These are phyloP conservation scores for Lepiota venenata DNA, from an alignment of 768 basidiomycete genomes.

Conservation along the genomic window DNA sequence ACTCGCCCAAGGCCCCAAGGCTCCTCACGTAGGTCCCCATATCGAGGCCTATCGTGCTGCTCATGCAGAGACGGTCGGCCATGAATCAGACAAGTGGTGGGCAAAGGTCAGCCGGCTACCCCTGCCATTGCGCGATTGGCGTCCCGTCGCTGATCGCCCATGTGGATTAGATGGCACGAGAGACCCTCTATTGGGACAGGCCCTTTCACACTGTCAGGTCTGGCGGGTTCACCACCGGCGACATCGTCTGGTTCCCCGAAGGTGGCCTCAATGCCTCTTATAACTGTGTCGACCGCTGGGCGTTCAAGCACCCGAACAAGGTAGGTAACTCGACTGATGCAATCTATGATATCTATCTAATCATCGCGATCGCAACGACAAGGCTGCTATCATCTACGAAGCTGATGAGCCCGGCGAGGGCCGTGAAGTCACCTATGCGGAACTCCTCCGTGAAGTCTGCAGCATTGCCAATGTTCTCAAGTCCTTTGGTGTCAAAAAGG, in stretches of 20 bases:
- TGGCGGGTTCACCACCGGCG: slow-evolving; percentile 81
- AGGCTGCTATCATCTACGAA: slow-evolving; percentile 98
- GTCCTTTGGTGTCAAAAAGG: slow-evolving; percentile 87
- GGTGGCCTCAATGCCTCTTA: slow-evolving; percentile 91
- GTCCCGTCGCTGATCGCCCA: slow-evolving; percentile 4
- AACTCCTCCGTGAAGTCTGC: slow-evolving; percentile 90
- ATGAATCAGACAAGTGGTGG: slow-evolving; percentile 87
- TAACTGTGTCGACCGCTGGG: slow-evolving; percentile 98
- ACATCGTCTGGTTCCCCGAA: slow-evolving; percentile 96
- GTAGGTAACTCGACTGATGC: slow-evolving; percentile 29
- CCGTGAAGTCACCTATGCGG: slow-evolving; percentile 69
- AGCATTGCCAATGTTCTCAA: slow-evolving; percentile 90
- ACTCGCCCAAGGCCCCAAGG: slow-evolving; percentile 55
- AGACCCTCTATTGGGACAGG: slow-evolving; percentile 82
- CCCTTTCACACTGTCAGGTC: slow-evolving; percentile 86
- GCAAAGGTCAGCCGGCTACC: slow-evolving; percentile 49
- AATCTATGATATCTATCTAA: background rate
- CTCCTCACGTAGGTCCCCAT: slow-evolving; percentile 77
- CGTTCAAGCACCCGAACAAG: slow-evolving; percentile 83
- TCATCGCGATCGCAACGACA: background rate
- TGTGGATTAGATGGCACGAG: slow-evolving; percentile 54
- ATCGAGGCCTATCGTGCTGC: slow-evolving; percentile 67
- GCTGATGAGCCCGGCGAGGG: slow-evolving; percentile 91
- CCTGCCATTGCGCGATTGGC: background rate
- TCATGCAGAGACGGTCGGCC: slow-evolving; percentile 72